Evolutionary conservation across 768 basidiomycete species (phyloP), one percentile per base, ranked within the genome.

Genomic region (Leccinellum luteum): DNA sequence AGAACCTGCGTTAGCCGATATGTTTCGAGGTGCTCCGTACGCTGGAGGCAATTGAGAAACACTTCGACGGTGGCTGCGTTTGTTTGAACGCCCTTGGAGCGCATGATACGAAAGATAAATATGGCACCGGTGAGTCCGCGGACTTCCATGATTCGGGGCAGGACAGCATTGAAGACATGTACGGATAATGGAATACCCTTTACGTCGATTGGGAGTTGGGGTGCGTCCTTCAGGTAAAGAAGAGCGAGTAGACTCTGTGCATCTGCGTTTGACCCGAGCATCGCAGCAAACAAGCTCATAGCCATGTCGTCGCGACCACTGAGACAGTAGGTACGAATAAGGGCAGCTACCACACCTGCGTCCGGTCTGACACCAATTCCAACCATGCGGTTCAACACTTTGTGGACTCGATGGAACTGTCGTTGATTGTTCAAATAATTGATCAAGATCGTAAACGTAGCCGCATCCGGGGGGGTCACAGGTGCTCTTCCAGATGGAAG

Each of bases 381-480:
- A 43, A 73, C 62, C 80, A 88, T 85, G 28, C 73, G 74, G 32
- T 78, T 69, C 52, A 84, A 71, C 47, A 86, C 71, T 25, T 73
- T 68, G 55, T 81, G 64, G 9, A 83, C 79, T 45, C 75, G 75
- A 19, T 75, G 60, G 43, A 82, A 71, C 62, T 84, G 77, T 31
- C 73, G 73, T 35, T 73, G 75, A 17, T 62, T 69, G 32, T 79
- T 79, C 54, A 84, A 69, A 62, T 82, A 76, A 65, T 83, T 79
- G 69, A 90, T 83, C 59, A 88, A 76, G 45, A 85, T 78, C 9
- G 83, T 78, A 69, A 83, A 87, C 1, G 89, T 91, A 13, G 76
- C 74, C 9, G 80, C 78, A 61, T 86, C 80, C 21, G 87, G 84
- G 54, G 51, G 65, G 25, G 78, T 55, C 23, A 56, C 51, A 48